Evolutionary conservation across 768 basidiomycete species (phyloP).

Genomic region (Suillus clintonianus): DNA sequence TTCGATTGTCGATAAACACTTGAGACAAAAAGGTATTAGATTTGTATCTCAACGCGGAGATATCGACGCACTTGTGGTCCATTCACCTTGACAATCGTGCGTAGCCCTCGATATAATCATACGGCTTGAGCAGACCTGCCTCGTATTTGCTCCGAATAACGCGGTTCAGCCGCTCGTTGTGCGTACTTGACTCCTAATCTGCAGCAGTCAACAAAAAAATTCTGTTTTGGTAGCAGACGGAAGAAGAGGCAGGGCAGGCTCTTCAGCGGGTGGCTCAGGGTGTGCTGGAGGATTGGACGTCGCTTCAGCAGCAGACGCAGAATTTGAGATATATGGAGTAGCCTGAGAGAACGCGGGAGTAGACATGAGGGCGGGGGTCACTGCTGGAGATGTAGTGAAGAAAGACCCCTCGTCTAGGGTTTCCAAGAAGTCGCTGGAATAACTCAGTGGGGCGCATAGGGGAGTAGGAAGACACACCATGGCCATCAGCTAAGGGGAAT

Average conservation of each 20-base stretch:
- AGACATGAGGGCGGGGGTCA: constrained; percentile 51
- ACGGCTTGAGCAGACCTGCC: constrained; percentile 91
- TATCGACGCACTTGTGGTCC: constrained; percentile 74
- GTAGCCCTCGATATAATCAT: constrained; percentile 97
- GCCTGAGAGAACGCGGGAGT: constrained; percentile 30
- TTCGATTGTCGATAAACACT: constrained; percentile 91
- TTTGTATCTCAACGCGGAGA: background rate
- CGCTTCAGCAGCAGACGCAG: constrained; percentile 18
- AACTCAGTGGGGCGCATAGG: background rate
- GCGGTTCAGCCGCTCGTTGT: constrained; percentile 85
- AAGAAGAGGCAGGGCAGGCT: constrained; percentile 53
- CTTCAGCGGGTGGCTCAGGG: constrained; percentile 32
- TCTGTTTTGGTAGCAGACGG: constrained; percentile 83
- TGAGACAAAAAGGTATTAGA: constrained; percentile 3
- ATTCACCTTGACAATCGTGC: constrained; percentile 91
- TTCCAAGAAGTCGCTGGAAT: constrained; percentile 78
- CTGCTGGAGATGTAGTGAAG: constrained; percentile 62
- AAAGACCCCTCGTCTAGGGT: constrained; percentile 84
- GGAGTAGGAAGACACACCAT: too few relatives aligned
- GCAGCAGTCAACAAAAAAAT: constrained; percentile 92
- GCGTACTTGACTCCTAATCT: constrained; percentile 88
- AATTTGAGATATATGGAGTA: constrained; percentile 18
- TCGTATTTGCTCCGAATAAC: constrained; percentile 98
- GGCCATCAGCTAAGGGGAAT: too few relatives aligned
- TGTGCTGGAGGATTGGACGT: constrained; percentile 25